Conservation (phyloP, 345 rosid species). For the Trapa incisa region DNA sequence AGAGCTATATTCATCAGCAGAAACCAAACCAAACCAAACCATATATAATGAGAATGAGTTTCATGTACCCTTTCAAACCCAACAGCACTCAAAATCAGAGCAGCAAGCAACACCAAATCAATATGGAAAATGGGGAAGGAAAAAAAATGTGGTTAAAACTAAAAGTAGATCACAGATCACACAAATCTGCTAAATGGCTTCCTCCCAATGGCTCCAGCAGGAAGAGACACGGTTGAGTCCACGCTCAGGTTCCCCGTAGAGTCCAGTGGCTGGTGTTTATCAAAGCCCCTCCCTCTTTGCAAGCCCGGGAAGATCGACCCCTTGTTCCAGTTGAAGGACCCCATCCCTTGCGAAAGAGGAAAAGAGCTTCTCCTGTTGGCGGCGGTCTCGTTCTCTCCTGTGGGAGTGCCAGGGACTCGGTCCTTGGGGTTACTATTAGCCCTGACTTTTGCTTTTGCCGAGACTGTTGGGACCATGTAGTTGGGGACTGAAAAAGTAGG, state of each 20-base stretch:
- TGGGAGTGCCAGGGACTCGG: slow-evolving; percentile 13
- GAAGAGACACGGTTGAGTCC: slow-evolving; percentile 81
- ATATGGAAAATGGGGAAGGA: background rate
- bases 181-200: slow-evolving; percentile 90
- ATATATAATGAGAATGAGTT: no score
- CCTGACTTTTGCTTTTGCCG: slow-evolving; percentile 72
- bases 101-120: slow-evolving; percentile 6
- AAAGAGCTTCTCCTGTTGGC: slow-evolving; percentile 57
- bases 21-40: no score
- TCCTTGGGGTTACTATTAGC: slow-evolving; percentile 67
- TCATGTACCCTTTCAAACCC: no score
- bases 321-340: slow-evolving; percentile 72
- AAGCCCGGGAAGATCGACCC: slow-evolving; percentile 37
- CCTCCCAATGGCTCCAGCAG: slow-evolving; percentile 51
- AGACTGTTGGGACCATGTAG: slow-evolving; percentile 78
- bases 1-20: no score
- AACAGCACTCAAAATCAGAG: slow-evolving; percentile 33
- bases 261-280: slow-evolving; percentile 29
- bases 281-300: slow-evolving; percentile 17
- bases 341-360: slow-evolving; percentile 55
- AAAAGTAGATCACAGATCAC: slow-evolving; percentile 26
- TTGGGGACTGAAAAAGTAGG: slow-evolving; percentile 79
- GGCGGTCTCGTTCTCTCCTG: slow-evolving; percentile 15
- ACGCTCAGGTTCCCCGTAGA: slow-evolving; percentile 60
- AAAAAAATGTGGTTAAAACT: slow-evolving; percentile 7